A percentile compares a stretch with the other conserved stretches of the same genome.
These are phyloP conservation scores for Rhizophagus clarus DNA, from an alignment of 192 early-diverging fungal genomes.

Conservation along the genomic window DNA sequence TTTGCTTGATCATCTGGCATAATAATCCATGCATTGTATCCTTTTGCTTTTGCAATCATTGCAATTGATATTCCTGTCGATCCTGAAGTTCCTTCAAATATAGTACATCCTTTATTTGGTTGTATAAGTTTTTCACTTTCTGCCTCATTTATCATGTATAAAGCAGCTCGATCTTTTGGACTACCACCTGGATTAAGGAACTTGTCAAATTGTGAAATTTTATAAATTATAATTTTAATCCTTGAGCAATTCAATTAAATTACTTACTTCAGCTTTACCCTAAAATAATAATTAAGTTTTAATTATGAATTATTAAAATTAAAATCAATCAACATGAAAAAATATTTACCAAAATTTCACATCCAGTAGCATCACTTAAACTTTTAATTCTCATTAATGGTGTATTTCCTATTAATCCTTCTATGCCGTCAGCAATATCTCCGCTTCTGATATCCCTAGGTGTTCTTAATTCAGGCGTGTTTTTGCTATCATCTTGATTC, in stretches of 20 bases:
- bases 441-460: neutral
- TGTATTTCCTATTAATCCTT: slow-evolving; percentile 88
- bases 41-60: slow-evolving; percentile 83
- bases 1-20: slow-evolving; percentile 94
- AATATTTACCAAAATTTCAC: slow-evolving; percentile 74
- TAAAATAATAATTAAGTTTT: neutral
- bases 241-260: neutral
- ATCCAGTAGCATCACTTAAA: slow-evolving; percentile 88
- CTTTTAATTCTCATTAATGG: slow-evolving; percentile 86
- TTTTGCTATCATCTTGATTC: neutral
- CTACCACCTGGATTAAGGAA: slow-evolving; percentile 92
- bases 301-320: slow-evolving; percentile 1
- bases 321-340: neutral
- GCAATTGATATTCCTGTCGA: slow-evolving; percentile 96
- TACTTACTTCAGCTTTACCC: slow-evolving; percentile 39
- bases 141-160: slow-evolving; percentile 80
- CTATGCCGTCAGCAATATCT: slow-evolving; percentile 67
- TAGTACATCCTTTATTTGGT: slow-evolving; percentile 73
- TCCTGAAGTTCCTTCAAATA: slow-evolving; percentile 96
- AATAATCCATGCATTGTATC: slow-evolving; percentile 92
- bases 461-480: neutral
- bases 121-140: slow-evolving; percentile 67
- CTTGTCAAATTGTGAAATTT: slow-evolving; percentile 41
- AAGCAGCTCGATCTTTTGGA: slow-evolving; percentile 92
- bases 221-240: neutral